Conservation (phyloP, 2,329 filamentous ascomycete genomes). For the Apiospora sp. region DNA sequence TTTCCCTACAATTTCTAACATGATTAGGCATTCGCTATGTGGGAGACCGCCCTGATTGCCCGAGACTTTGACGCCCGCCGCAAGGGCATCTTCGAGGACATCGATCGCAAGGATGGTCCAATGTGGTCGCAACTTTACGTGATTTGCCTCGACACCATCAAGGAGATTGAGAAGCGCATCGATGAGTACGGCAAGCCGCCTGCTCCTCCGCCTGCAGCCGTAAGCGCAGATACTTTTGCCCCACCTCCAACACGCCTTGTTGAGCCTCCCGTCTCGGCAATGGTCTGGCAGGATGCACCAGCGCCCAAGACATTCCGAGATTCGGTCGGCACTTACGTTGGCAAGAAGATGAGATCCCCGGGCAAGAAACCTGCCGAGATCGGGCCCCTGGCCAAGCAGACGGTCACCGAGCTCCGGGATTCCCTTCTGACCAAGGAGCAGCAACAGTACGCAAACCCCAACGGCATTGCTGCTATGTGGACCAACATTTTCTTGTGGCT, state of each 20-base stretch:
- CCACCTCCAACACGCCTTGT: constrained; percentile 46
- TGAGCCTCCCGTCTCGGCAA: constrained; percentile 53
- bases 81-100: constrained; percentile 84
- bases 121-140: constrained; percentile 82
- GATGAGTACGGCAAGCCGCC: constrained; percentile 63
- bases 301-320: constrained; percentile 48
- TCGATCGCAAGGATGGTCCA: constrained; percentile 80
- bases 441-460: constrained; percentile 58
- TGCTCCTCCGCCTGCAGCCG: constrained; percentile 42
- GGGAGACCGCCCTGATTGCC: constrained; percentile 86
- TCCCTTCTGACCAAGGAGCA: constrained; percentile 61
- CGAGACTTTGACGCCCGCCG: constrained; percentile 77
- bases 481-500: constrained; percentile 55
- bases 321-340: constrained; percentile 56
- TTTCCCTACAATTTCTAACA: background rate
- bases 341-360: constrained; percentile 54
- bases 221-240: constrained; percentile 29
- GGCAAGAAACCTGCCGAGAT: constrained; percentile 57
- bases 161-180: constrained; percentile 72
- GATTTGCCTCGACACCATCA: constrained; percentile 74
- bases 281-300: constrained; percentile 52
- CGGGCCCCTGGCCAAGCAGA: constrained; percentile 60
- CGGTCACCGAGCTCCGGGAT: constrained; percentile 55
- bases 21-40: constrained; percentile 79
- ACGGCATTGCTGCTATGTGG: constrained; percentile 58